These are phyloP conservation scores for Rhododendron henanense DNA, from an alignment of 148 eudicot species.

Conservation along the genomic window DNA sequence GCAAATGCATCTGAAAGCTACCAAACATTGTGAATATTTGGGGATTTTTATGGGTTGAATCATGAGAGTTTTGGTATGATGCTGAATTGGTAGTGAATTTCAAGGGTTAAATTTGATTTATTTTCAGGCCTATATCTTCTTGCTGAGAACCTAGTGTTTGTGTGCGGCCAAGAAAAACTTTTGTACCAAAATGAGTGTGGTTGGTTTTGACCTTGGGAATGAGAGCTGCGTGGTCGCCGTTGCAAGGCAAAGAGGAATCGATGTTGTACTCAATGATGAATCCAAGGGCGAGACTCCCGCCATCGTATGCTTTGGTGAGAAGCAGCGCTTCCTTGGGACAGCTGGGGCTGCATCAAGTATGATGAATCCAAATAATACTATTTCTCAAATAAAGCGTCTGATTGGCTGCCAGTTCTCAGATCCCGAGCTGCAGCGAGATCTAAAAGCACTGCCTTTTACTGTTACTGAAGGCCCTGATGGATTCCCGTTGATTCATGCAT, in stretches of 20 bases:
- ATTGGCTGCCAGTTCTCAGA: conserved; percentile 76
- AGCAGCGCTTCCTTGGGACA: conserved; percentile 89
- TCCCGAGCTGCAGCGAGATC: conserved; percentile 77
- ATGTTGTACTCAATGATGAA: conserved; percentile 92
- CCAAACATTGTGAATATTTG: not conserved
- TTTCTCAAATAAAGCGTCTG: conserved; percentile 76
- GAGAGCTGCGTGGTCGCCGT: conserved; percentile 94
- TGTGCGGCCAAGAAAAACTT: not conserved
- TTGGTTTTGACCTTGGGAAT: conserved; percentile 91
- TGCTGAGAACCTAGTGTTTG: not conserved
- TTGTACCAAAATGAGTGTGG: conserved; percentile 69
- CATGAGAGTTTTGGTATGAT: not conserved
- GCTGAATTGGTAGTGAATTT: not conserved
- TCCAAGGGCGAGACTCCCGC: conserved; percentile 95
- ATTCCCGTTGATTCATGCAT: conserved; percentile 70
- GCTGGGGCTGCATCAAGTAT: conserved; percentile 95
- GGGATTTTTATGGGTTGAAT: not conserved
- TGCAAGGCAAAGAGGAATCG: conserved; percentile 93
- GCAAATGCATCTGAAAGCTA: not conserved
- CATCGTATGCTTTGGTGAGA: conserved; percentile 84
- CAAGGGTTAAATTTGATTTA: not conserved
- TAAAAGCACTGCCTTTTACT: conserved; percentile 60
- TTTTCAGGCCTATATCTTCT: not conserved
- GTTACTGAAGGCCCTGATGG: conserved; percentile 93
- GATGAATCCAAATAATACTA: conserved; percentile 96